Base-by-base conservation (phyloP, 2,329 filamentous ascomycete genomes). In the Penicillium janthinellum region DNA sequence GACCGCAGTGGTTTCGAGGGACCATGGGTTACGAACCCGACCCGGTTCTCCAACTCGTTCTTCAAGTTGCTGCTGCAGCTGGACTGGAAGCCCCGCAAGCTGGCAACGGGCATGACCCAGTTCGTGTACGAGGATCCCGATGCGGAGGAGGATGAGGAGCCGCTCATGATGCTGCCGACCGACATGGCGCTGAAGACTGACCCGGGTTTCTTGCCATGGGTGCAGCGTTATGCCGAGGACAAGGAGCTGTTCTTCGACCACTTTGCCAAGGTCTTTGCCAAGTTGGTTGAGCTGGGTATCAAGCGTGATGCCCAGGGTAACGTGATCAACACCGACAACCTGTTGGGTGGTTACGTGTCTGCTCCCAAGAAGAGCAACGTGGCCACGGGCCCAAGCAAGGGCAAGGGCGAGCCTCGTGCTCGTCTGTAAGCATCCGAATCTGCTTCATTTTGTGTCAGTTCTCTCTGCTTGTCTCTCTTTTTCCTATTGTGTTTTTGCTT, bases 141-240 rank as follows among this genome's bases (percentile, higher is more conserved):
- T 64, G 69, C 71, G 20, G 75, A 75, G 56, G 77, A 78, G 65
- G 71, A 70, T 41, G 81, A 82, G 47, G 82, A 83, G 59, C 83
- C 83, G 57, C 75, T 88, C 44, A 88, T 88, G 86, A 88, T 88
- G 86, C 70, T 88, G 69, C 86, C 86, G 0, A 87, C 86, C 2
- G 86, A 88, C 69, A 82, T 88, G 67, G 82, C 85, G 4, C 76
- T 88, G 41, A 73, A 83, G 4, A 76, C 79, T 1, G 86, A 89
- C 63, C 71, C 77, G 2, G 69, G 64, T 5, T 88, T 89, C 70
- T 70, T 76, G 17, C 75, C 75, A 6, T 88, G 83, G 81, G 86
- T 88, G 12, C 77, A 85, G 71, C 68, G 77, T 61, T 88, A 88
- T 68, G 85, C 85, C 4, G 75, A 81, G 52, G 84, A 88, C 67